phyloP scores from a whole-genome alignment of 345 rosid species.

The Stellera chamaejasme region DNA sequence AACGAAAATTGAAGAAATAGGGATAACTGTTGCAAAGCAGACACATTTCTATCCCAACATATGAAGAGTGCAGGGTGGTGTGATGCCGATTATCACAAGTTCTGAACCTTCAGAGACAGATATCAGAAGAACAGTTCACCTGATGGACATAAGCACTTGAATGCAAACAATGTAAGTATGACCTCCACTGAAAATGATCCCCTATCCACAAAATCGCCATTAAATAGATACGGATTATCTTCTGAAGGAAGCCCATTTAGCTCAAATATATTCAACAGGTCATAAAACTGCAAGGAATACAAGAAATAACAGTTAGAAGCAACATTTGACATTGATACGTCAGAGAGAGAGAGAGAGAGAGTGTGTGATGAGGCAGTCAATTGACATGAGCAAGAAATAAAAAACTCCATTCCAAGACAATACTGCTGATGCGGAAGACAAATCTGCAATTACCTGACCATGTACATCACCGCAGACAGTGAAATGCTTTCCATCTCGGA shows the following conservation, averaged over 20 bases:
- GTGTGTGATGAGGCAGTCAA: not conserved
- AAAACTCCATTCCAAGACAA: not conserved
- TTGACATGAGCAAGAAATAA: not conserved
- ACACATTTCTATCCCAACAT: too few species aligned
- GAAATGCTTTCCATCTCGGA: constrained; percentile 66
- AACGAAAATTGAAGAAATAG: not conserved
- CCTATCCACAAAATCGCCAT: constrained; percentile 98
- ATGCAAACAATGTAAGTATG: constrained; percentile 88
- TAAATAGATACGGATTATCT: constrained; percentile 92
- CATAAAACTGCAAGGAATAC: constrained; percentile 72
- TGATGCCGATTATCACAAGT: not conserved
- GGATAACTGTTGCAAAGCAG: too few species aligned
- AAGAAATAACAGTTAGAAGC: constrained; percentile 4
- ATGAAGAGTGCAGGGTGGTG: too few species aligned
- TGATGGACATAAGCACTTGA: constrained; percentile 91
- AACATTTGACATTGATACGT: constrained; percentile 4
- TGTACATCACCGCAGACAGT: constrained; percentile 99
- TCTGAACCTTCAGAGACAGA: not conserved
- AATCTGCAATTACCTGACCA: constrained; percentile 69
- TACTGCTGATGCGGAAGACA: not conserved
- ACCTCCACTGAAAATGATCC: constrained; percentile 95
- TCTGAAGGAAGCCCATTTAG: constrained; percentile 96
- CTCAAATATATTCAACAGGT: constrained; percentile 84
- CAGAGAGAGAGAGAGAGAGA: constrained; percentile 1
- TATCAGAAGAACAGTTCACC: constrained; percentile 32